Percentiles rank a stretch among this genome's conserved stretches.
These are phyloP conservation scores for Leccinellum albellum DNA, from an alignment of 768 basidiomycete species.

Conservation along the genomic window DNA sequence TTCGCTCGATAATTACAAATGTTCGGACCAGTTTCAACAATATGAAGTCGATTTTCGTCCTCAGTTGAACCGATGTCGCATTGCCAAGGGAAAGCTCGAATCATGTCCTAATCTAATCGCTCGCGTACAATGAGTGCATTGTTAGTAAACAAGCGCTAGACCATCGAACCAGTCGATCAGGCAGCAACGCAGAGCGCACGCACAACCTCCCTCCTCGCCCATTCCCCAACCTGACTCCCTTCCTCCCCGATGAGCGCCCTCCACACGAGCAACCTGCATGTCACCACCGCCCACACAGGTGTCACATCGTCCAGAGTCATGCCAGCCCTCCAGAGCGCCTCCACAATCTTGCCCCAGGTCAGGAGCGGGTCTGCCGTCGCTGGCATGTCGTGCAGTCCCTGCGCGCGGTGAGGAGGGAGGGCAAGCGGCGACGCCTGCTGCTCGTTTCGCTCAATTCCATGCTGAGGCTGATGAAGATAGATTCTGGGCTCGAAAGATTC, in stretches of 20 bases:
- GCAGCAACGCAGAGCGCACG: background rate
- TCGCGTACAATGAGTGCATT: background rate
- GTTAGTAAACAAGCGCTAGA: no score
- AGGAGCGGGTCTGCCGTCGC: background rate
- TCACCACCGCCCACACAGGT: background rate
- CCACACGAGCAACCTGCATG: background rate
- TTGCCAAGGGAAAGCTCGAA: no score
- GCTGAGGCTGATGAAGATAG: no score
- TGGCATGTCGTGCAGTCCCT: background rate
- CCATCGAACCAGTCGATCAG: background rate
- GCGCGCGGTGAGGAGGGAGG: background rate
- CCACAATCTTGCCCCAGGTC: conserved; percentile 50
- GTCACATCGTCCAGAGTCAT: conserved; percentile 22
- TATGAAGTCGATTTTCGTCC: background rate
- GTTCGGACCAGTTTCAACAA: background rate
- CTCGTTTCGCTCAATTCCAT: no score
- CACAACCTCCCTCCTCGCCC: conserved; percentile 37
- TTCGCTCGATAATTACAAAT: background rate
- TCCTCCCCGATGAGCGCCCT: background rate
- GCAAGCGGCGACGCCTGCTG: no score
- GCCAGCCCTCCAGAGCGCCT: conserved; percentile 38
- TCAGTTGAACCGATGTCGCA: background rate
- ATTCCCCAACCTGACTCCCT: conserved; percentile 29
- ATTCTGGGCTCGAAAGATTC: no score
- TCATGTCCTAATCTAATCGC: background rate